phyloP scores from a whole-genome alignment of 768 basidiomycete genomes.

The Trametes elegans region DNA sequence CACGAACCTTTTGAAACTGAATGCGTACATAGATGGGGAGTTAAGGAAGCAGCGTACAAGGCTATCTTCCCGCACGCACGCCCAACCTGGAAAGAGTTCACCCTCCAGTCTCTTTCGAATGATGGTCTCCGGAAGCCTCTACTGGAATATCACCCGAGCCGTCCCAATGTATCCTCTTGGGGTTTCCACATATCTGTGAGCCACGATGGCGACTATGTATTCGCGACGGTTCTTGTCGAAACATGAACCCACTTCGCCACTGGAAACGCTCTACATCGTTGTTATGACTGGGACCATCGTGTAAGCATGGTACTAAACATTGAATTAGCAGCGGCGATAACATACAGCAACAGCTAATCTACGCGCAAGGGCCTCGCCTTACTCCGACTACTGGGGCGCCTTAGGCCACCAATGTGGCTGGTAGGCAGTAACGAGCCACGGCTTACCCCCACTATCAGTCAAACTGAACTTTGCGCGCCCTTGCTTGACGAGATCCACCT shows the following conservation, averaged over 20 bases:
- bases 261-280: no score
- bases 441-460: conserved; percentile 29
- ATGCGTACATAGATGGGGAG: conserved; percentile 57
- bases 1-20: neutral
- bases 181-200: conserved; percentile 69
- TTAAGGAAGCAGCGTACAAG: conserved; percentile 88
- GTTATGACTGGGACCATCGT: no score
- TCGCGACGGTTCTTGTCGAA: conserved; percentile 66
- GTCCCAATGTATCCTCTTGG: conserved; percentile 29
- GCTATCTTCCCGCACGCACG: conserved; percentile 62
- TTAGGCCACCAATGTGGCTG: conserved; percentile 57
- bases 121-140: conserved; percentile 45
- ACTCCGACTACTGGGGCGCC: neutral
- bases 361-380: no score
- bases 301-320: neutral
- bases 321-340: no score
- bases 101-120: conserved; percentile 30
- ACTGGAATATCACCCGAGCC: conserved; percentile 31
- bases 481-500: conserved; percentile 53
- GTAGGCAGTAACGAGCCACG: conserved; percentile 46
- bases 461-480: conserved; percentile 45
- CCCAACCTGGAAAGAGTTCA: conserved; percentile 75
- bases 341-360: neutral
- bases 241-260: no score
- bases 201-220: conserved; percentile 79